These are phyloP conservation scores for Telfairia occidentalis DNA, from an alignment of 331 rosid genomes.

Conservation along the genomic window DNA sequence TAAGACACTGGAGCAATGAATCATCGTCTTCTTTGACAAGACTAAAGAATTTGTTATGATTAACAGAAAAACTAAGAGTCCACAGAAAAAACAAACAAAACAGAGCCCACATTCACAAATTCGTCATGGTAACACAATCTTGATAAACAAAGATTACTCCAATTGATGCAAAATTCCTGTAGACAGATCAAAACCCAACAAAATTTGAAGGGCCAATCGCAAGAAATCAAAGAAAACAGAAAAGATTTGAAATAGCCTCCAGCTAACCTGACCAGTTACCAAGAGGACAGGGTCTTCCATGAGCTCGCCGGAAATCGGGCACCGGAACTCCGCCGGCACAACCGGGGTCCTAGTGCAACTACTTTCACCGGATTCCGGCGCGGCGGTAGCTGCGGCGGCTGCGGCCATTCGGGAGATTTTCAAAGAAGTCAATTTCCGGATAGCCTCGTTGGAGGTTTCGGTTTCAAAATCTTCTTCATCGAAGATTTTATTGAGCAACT, in stretches of 20 bases:
- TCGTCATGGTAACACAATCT: neutral
- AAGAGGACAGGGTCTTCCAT: slow-evolving; percentile 76
- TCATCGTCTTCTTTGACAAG: neutral
- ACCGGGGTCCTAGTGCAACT: neutral
- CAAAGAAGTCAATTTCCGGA: slow-evolving; percentile 33
- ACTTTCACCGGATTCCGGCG: neutral
- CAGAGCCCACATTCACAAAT: neutral
- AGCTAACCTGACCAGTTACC: slow-evolving; percentile 57
- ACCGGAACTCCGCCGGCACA: slow-evolving; percentile 46
- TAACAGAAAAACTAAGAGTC: neutral
- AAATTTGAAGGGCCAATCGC: neutral
- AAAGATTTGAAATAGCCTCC: too few relatives aligned
- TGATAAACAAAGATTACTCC: neutral
- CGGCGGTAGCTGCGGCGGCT: neutral
- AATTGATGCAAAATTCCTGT: neutral
- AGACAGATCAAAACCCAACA: neutral
- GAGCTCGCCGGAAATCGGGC: slow-evolving; percentile 53
- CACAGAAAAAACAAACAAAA: neutral
- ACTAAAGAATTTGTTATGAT: neutral
- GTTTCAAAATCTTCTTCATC: slow-evolving; percentile 19
- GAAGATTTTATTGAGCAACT: slow-evolving; percentile 12
- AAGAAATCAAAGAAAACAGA: neutral
- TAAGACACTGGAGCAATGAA: neutral
- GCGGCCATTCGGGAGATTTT: slow-evolving; percentile 20
- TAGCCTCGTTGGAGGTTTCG: slow-evolving; percentile 36